Conservation (phyloP, 177 flowering plant genomes). For the Vitis hybrid region DNA sequence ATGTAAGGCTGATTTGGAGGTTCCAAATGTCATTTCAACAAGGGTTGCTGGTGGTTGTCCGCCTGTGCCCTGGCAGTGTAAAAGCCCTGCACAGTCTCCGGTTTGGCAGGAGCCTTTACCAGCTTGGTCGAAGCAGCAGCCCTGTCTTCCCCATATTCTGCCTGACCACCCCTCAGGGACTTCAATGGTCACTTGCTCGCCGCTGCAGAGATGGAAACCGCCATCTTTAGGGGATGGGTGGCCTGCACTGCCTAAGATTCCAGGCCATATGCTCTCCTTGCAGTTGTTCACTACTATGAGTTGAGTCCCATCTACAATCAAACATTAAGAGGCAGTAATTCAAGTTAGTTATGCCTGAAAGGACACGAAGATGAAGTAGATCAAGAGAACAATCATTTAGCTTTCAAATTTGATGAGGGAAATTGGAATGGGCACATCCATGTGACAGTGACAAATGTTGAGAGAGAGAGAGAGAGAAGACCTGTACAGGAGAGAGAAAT, state of each 20-base stretch:
- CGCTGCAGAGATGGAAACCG: constrained; percentile 62
- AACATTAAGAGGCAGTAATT: too few relatives aligned
- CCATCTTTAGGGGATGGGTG: constrained; percentile 59
- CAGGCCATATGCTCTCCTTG: constrained; percentile 80
- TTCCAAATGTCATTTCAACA: constrained; percentile 87
- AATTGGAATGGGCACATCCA: too few relatives aligned
- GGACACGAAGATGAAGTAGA: too few relatives aligned
- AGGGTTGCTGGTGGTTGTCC: constrained; percentile 83
- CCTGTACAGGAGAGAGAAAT: constrained; percentile 29
- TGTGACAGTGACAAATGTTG: too few relatives aligned
- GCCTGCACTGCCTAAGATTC: constrained; percentile 72
- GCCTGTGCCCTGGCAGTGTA: constrained; percentile 63
- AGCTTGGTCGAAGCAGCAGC: constrained; percentile 54
- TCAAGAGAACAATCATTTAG: too few relatives aligned
- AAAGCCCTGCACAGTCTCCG: constrained; percentile 66
- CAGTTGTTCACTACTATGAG: constrained; percentile 90
- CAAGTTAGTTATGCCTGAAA: too few relatives aligned
- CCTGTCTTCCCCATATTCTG: constrained; percentile 83
- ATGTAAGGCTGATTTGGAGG: constrained; percentile 66
- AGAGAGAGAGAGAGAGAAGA: constrained; percentile 11
- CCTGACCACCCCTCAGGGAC: constrained; percentile 86
- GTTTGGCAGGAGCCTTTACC: constrained; percentile 73
- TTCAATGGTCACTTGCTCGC: constrained; percentile 57
- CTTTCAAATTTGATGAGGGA: too few relatives aligned
- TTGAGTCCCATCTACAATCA: constrained; percentile 61